Evolutionary conservation across 768 basidiomycete species (phyloP), one percentile per base, ranked within the genome.

Genomic region (Trametes villosa): DNA sequence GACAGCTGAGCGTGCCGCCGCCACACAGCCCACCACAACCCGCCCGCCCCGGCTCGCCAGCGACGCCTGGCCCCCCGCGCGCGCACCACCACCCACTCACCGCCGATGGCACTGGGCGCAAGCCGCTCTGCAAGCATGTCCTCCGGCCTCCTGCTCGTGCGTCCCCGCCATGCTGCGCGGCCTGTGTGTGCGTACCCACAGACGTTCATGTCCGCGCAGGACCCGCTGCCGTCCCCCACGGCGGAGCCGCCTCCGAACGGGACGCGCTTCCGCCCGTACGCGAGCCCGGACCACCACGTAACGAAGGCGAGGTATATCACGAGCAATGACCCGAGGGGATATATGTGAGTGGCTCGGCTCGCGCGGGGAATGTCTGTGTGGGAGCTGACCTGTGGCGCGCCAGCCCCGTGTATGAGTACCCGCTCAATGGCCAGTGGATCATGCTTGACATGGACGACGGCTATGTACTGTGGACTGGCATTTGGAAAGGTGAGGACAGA

Each of bases 361-460:
- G 22, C 50, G 17, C 7, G 24, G 34, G 42, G 30, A 17, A 26
- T 24, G 17, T 6, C 18, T 13, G 13, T 40, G 22, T 18, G 38
- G 4, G 1, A 34, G 48, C 34, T 64, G 64, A 66, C 64, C 15
- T 26, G 45, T 45, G 18, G 20, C 29, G 6, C 27, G 29, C 40
- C 66, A 81, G 92, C 55, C 91, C 92, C 13, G 93, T 95, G 12
- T 94, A 91, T 69, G 93, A 95, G 71, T 95, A 94, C 68, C 91
- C 91, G 1, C 79, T 95, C 57, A 92, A 92, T 63, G 89, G 88
- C 22, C 92, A 94, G 69, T 93, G 92, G 90, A 91, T 95, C 69
- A 94, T 95, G 93, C 92, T 94, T 85, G 93, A 95, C 77, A 89
- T 92, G 70, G 93, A 95, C 71, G 92, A 94, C 71, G 93, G 93